Conservation (phyloP, 192 early-diverging fungal genomes). For the Mortierella claussenii region DNA sequence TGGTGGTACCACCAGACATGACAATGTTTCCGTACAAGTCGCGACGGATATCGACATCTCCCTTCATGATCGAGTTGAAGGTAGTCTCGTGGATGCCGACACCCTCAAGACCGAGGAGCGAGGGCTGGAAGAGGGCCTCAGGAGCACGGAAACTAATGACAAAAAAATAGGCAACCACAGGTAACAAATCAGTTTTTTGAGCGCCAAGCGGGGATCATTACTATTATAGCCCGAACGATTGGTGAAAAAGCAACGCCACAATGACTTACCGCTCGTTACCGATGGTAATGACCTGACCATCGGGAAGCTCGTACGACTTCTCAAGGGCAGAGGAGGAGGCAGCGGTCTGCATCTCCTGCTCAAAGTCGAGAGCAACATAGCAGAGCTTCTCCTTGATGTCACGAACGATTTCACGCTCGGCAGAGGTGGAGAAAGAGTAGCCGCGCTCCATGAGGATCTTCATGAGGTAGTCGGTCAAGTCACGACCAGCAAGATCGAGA, state of each 20-base stretch:
- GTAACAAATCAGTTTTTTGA: background rate
- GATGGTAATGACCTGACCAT: constrained; percentile 98
- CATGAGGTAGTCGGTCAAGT: constrained; percentile 95
- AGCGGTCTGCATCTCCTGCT: constrained; percentile 98
- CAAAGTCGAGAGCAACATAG: constrained; percentile 98
- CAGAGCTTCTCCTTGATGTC: constrained; percentile 99
- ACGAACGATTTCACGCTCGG: constrained; percentile 98
- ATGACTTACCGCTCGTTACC: constrained; percentile 88
- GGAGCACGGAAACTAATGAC: constrained; percentile 86
- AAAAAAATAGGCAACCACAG: background rate
- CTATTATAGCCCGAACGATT: too few species aligned
- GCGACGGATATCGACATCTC: constrained; percentile 93
- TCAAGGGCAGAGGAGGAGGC: constrained; percentile 91
- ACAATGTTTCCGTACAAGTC: constrained; percentile 96
- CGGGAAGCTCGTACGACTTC: constrained; percentile 98
- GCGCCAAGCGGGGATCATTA: constrained; percentile 57
- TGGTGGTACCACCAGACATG: constrained; percentile 86
- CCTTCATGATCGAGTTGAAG: constrained; percentile 96
- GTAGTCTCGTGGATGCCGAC: constrained; percentile 96
- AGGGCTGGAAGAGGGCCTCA: constrained; percentile 97
- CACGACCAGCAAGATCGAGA: constrained; percentile 97
- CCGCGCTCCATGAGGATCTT: constrained; percentile 96
- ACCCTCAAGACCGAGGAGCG: constrained; percentile 87
- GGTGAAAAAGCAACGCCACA: too few species aligned
- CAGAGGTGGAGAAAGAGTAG: constrained; percentile 95